These are phyloP conservation scores for Leucosporidium creatinivorum DNA, from an alignment of 768 basidiomycete genomes.

Conservation along the genomic window DNA sequence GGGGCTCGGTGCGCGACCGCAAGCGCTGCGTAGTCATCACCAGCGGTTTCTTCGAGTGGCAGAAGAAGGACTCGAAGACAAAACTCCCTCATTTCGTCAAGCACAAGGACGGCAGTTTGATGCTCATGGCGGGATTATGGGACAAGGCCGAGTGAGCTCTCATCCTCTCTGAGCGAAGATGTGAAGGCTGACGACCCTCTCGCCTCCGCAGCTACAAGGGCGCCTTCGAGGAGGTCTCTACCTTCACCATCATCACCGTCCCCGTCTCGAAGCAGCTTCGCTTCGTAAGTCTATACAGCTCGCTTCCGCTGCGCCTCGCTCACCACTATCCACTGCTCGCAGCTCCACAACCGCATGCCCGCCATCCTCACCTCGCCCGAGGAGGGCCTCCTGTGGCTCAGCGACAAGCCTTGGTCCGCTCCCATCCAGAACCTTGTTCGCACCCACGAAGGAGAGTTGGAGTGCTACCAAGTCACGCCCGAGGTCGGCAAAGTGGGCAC, in stretches of 20 bases:
- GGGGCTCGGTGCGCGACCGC: conserved; percentile 70
- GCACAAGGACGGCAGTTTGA: conserved; percentile 53
- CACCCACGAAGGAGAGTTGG: conserved; percentile 52
- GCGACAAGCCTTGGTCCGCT: conserved; percentile 56
- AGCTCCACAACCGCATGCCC: conserved; percentile 75
- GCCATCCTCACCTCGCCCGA: conserved; percentile 63
- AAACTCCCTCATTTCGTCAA: conserved; percentile 77
- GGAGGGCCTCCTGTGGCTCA: conserved; percentile 67
- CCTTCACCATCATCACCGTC: conserved; percentile 87
- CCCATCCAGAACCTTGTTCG: conserved; percentile 56
- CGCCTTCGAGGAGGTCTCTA: conserved; percentile 54
- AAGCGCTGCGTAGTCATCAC: conserved; percentile 80
- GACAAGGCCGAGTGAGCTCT: conserved; percentile 55
- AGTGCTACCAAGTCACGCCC: background rate
- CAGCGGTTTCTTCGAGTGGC: conserved; percentile 94
- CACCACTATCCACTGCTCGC: background rate
- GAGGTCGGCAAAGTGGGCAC: background rate
- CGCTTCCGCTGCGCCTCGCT: background rate
- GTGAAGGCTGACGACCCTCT: no score
- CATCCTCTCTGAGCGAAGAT: no score
- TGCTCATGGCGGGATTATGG: conserved; percentile 84
- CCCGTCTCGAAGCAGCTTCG: conserved; percentile 58
- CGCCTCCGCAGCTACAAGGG: conserved; percentile 30
- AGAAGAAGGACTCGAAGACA: conserved; percentile 60
- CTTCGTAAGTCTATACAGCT: conserved; percentile 44